These are phyloP conservation scores for Agapanthus africanus DNA, from an alignment of 106 monocot species.

Conservation along the genomic window DNA sequence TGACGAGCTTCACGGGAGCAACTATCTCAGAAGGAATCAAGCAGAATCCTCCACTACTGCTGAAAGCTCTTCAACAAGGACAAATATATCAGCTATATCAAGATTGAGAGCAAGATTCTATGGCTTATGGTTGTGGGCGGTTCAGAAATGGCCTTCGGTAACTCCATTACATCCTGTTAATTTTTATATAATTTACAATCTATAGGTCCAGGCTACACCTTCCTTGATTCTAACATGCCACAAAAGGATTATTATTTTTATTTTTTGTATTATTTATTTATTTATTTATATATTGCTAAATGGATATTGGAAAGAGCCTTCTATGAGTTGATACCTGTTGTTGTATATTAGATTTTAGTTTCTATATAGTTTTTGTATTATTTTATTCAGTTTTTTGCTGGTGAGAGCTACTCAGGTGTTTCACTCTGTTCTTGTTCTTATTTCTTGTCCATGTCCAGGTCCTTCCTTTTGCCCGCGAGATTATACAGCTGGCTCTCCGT, in stretches of 20 bases:
- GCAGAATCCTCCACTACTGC: constrained; percentile 19
- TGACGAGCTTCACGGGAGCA: constrained; percentile 39
- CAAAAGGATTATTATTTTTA: neutral
- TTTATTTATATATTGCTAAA: neutral
- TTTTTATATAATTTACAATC: constrained; percentile 6
- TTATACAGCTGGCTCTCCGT: constrained; percentile 72
- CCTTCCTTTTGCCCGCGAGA: constrained; percentile 77
- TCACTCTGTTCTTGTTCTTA: neutral
- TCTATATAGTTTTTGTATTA: neutral
- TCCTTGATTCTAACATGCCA: neutral
- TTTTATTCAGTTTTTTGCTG: neutral
- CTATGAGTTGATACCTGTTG: neutral
- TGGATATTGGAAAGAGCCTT: neutral
- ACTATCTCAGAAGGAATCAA: constrained; percentile 17
- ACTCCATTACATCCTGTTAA: neutral
- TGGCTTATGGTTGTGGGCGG: constrained; percentile 55
- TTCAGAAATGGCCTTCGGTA: constrained; percentile 92
- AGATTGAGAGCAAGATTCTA: constrained; percentile 44
- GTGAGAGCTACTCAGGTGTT: neutral
- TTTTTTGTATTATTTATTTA: neutral
- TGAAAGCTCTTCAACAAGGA: constrained; percentile 23
- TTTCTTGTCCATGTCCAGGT: constrained; percentile 31
- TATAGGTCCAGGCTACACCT: neutral
- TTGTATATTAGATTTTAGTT: too few species aligned
- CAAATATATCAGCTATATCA: constrained; percentile 23